These are phyloP conservation scores for Eimeria maxima DNA, from an alignment of 169 alveolate genomes.

Conservation along the genomic window DNA sequence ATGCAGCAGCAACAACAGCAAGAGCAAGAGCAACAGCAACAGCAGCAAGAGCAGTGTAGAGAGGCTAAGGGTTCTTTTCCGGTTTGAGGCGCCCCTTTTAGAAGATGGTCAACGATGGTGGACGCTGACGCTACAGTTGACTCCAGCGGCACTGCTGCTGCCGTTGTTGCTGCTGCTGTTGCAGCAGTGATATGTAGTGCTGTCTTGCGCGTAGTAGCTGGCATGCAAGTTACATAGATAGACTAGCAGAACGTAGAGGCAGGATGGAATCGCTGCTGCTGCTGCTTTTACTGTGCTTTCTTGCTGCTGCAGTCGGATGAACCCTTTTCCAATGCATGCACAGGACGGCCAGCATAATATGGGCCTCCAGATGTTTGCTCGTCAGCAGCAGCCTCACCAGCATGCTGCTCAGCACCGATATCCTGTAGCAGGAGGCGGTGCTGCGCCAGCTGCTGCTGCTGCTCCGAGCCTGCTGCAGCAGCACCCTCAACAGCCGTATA, in stretches of 20 bases:
- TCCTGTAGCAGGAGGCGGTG: not conserved
- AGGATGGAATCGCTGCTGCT: not conserved
- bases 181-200: not conserved
- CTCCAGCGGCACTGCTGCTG: not conserved
- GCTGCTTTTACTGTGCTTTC: not conserved
- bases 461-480: constrained; percentile 43
- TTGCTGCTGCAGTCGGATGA: not conserved
- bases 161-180: not conserved
- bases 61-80: not conserved
- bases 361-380: not conserved
- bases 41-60: not conserved
- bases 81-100: not conserved
- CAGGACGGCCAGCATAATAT: not conserved
- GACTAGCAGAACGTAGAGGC: too few species aligned
- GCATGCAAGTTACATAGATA: too few species aligned
- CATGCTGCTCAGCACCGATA: not conserved
- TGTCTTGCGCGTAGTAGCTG: too few species aligned
- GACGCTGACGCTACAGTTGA: not conserved
- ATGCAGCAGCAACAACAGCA: not conserved
- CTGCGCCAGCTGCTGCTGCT: constrained; percentile 30
- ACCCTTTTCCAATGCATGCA: not conserved
- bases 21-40: not conserved
- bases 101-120: too few species aligned
- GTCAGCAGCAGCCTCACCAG: constrained; percentile 16
- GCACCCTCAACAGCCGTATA: constrained; percentile 14